Conservation (phyloP, 1,284 basidiomycete species). For the Irpex lacteus region DNA sequence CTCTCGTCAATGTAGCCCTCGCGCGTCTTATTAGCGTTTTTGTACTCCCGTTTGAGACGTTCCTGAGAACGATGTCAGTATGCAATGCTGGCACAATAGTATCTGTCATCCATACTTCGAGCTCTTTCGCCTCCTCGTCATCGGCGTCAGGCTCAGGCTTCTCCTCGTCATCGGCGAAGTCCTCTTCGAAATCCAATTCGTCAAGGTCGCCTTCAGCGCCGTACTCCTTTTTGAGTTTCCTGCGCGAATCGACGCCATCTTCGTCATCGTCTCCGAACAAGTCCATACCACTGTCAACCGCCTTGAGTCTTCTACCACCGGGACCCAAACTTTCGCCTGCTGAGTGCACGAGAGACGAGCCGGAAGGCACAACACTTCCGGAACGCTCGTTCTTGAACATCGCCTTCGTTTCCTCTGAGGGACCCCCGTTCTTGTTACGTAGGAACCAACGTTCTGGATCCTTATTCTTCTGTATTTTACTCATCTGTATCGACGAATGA, state of each 20-base stretch:
- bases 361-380: constrained; percentile 34
- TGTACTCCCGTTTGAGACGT: constrained; percentile 81
- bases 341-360: constrained; percentile 46
- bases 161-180: constrained; percentile 87
- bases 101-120: constrained; percentile 54
- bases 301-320: constrained; percentile 57
- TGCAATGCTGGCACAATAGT: not conserved
- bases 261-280: constrained; percentile 62
- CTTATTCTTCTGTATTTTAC: constrained; percentile 59
- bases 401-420: constrained; percentile 57
- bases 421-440: constrained; percentile 41
- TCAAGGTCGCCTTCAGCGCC: constrained; percentile 75
- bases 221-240: constrained; percentile 49
- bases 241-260: constrained; percentile 45
- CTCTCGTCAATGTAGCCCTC: constrained; percentile 69
- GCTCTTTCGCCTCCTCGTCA: constrained; percentile 82
- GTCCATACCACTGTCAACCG: constrained; percentile 58
- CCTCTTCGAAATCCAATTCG: constrained; percentile 81
- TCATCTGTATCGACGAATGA: constrained; percentile 35
- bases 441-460: constrained; percentile 70
- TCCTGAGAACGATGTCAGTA: constrained; percentile 46
- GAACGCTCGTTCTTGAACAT: constrained; percentile 65
- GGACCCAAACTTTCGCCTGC: constrained; percentile 58
- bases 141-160: constrained; percentile 70
- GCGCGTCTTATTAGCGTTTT: constrained; percentile 68